phyloP scores from a whole-genome alignment of 768 basidiomycete species.

The Mycena venus region DNA sequence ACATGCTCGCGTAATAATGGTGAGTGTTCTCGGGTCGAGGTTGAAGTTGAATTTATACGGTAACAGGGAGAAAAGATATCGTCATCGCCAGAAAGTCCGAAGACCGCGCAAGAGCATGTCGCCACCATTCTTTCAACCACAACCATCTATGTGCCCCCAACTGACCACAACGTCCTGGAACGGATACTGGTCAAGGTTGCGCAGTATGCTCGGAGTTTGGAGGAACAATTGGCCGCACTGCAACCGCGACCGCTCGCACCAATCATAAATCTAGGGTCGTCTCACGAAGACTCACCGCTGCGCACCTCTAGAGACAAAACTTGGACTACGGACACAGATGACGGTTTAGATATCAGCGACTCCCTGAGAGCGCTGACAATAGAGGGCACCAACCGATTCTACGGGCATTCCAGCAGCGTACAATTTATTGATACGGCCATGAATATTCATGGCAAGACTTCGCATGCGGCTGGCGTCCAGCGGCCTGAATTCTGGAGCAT shows the following conservation, averaged over 20 bases:
- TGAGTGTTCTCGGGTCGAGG: constrained; percentile 31
- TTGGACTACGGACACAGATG: no score
- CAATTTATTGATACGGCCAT: background rate
- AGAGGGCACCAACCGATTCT: background rate
- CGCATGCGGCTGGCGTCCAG: background rate
- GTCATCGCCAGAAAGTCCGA: no score
- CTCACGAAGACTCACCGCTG: background rate
- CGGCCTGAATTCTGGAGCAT: constrained; percentile 13
- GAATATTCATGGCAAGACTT: background rate
- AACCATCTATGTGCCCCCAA: background rate
- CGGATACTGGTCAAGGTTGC: constrained; percentile 19
- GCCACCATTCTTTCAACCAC: constrained; percentile 1
- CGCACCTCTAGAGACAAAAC: background rate
- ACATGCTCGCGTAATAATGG: constrained; percentile 69
- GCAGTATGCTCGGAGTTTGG: constrained; percentile 24
- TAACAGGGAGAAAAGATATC: no score
- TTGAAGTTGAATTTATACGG: no score
- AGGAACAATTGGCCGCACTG: constrained; percentile 5
- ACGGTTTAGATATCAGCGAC: background rate
- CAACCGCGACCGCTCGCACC: background rate
- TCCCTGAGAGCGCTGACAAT: no score
- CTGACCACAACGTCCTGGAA: background rate
- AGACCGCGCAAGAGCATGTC: background rate
- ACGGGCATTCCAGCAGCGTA: constrained; percentile 10
- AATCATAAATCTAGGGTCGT: background rate